A percentile compares a stretch with the other conserved stretches of the same genome.
These are phyloP conservation scores for Cercospora brassicicola DNA, from an alignment of 2,329 filamentous ascomycete species.

Conservation along the genomic window DNA sequence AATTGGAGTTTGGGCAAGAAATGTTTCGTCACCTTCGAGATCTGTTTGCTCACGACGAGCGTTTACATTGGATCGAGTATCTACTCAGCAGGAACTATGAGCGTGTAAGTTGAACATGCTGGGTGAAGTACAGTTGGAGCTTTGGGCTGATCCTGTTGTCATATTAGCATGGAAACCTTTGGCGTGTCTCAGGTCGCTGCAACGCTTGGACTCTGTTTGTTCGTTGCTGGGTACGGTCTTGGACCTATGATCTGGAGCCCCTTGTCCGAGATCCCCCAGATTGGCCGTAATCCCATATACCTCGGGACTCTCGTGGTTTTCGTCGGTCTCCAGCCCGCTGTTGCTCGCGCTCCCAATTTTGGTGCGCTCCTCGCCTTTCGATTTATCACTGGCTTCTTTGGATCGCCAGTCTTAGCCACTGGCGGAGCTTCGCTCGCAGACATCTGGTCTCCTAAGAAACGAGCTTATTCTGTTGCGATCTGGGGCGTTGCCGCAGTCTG, in stretches of 20 bases:
- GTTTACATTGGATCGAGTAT: conserved; percentile 56
- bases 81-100: conserved; percentile 49
- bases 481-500: conserved; percentile 46
- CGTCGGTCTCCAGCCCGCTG: conserved; percentile 52
- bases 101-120: conserved; percentile 32
- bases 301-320: conserved; percentile 52
- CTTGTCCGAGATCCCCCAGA: conserved; percentile 52
- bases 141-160: background rate
- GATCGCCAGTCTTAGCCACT: conserved; percentile 48
- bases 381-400: conserved; percentile 55
- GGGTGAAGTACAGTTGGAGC: background rate
- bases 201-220: conserved; percentile 52
- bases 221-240: conserved; percentile 53
- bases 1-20: conserved; percentile 47
- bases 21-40: conserved; percentile 47
- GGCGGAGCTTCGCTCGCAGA: conserved; percentile 49
- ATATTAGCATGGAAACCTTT: conserved; percentile 42
- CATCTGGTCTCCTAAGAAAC: conserved; percentile 43
- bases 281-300: conserved; percentile 54
- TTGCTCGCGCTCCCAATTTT: conserved; percentile 52
- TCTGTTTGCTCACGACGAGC: conserved; percentile 52
- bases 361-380: conserved; percentile 55
- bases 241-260: conserved; percentile 51
- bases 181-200: conserved; percentile 49
- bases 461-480: conserved; percentile 44